Evolutionary conservation across 805 yeast species (phyloP).

Genomic region (Nakazawaea sp.): DNA sequence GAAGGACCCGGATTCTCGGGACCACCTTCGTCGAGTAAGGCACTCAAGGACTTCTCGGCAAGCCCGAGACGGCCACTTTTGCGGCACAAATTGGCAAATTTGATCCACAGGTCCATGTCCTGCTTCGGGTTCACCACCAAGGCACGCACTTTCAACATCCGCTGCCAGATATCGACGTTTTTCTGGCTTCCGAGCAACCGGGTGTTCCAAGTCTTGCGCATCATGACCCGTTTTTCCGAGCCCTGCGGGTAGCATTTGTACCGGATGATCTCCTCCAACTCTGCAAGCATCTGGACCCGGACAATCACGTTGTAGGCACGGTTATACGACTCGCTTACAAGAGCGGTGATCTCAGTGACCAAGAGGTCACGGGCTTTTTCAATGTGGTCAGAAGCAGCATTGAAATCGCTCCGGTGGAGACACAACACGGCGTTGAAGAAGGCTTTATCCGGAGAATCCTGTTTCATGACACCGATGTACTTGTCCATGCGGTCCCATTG

Average conservation of each 20-base stretch:
- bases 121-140: slow-evolving; percentile 91
- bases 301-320: slow-evolving; percentile 97
- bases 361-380: slow-evolving; percentile 79
- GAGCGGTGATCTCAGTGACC: slow-evolving; percentile 88
- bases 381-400: slow-evolving; percentile 73
- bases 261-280: slow-evolving; percentile 87
- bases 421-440: slow-evolving; percentile 89
- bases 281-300: slow-evolving; percentile 95
- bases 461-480: slow-evolving; percentile 83
- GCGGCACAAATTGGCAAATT: slow-evolving; percentile 92
- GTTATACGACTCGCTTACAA: slow-evolving; percentile 91
- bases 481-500: slow-evolving; percentile 96
- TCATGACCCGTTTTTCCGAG: slow-evolving; percentile 68
- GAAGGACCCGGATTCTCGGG: slow-evolving; percentile 47
- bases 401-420: slow-evolving; percentile 80
- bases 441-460: slow-evolving; percentile 90
- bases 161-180: slow-evolving; percentile 98
- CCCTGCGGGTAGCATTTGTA: slow-evolving; percentile 82
- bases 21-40: slow-evolving; percentile 69
- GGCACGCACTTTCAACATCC: slow-evolving; percentile 89
- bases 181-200: slow-evolving; percentile 90
- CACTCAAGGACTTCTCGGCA: slow-evolving; percentile 86
- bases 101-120: slow-evolving; percentile 97
- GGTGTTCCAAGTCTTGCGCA: slow-evolving; percentile 91
- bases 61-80: slow-evolving; percentile 88